Percentiles rank a stretch among this genome's conserved stretches.
These are phyloP conservation scores for Nicotiana knightiana DNA, from an alignment of 257 asterid species.

Conservation along the genomic window DNA sequence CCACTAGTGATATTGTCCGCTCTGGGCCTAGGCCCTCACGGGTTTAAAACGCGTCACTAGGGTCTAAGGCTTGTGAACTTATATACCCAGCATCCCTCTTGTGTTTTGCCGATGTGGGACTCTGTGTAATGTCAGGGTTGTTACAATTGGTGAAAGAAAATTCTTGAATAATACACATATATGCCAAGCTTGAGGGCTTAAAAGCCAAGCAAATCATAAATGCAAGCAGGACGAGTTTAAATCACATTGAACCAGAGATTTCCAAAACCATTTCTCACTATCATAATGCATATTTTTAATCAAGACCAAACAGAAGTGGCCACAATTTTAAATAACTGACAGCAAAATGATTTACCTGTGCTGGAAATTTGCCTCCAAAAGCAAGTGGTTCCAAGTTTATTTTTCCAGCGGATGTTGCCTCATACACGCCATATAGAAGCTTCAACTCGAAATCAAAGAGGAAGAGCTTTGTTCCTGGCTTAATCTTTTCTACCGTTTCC, in stretches of 20 bases:
- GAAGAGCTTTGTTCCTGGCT: slow-evolving; percentile 63
- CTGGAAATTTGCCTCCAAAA: slow-evolving; percentile 68
- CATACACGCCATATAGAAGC: slow-evolving; percentile 68
- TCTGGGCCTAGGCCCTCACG: too few species aligned
- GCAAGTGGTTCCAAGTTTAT: slow-evolving; percentile 71
- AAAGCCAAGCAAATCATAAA: neutral
- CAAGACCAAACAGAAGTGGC: neutral
- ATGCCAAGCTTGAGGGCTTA: neutral
- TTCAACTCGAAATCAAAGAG: slow-evolving; percentile 58
- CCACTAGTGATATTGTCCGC: too few species aligned
- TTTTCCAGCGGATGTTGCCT: slow-evolving; percentile 58
- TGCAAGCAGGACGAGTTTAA: neutral
- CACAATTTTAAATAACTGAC: neutral
- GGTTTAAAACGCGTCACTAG: too few species aligned
- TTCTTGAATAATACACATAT: neutral
- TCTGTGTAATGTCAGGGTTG: too few species aligned
- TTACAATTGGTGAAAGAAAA: neutral
- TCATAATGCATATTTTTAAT: neutral
- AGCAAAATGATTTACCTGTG: slow-evolving; percentile 44
- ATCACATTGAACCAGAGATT: neutral
- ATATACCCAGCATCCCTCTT: too few species aligned
- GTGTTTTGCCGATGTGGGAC: too few species aligned
- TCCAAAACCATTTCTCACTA: neutral
- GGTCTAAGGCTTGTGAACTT: too few species aligned
- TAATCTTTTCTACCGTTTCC: slow-evolving; percentile 46